Conservation (phyloP, 1,139 yeast genomes). For the Geotrichum macrosporum region DNA sequence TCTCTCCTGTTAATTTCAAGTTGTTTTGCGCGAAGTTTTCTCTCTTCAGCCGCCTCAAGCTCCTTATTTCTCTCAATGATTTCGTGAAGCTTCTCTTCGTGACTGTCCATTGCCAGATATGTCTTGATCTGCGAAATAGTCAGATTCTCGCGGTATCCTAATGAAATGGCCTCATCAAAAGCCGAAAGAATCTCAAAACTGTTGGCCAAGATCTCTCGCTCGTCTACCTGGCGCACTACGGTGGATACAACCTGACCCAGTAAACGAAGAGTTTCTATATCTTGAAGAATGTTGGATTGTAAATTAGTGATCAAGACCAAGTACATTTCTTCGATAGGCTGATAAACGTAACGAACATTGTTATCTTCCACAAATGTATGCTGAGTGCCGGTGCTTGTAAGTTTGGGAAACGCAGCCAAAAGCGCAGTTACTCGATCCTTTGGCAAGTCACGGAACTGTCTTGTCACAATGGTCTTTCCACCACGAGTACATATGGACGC, state of each 20-base stretch:
- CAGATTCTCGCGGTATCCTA: conserved; percentile 88
- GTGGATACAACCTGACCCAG: conserved; percentile 82
- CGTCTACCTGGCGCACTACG: conserved; percentile 68
- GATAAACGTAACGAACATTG: conserved; percentile 87
- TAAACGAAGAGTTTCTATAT: conserved; percentile 84
- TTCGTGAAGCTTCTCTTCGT: conserved; percentile 97
- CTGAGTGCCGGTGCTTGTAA: conserved; percentile 69
- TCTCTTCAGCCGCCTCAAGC: conserved; percentile 93
- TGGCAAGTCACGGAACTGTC: conserved; percentile 84
- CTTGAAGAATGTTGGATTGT: conserved; percentile 89
- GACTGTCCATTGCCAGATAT: conserved; percentile 94
- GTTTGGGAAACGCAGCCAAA: conserved; percentile 77
- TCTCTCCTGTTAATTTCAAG: conserved; percentile 47
- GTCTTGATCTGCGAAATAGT: conserved; percentile 79
- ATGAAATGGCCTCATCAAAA: conserved; percentile 85
- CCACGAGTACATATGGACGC: conserved; percentile 94
- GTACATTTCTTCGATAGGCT: conserved; percentile 91
- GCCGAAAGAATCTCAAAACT: conserved; percentile 89
- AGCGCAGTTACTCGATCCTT: conserved; percentile 83
- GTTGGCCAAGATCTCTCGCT: conserved; percentile 73
- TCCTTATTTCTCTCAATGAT: conserved; percentile 96
- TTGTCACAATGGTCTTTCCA: conserved; percentile 87
- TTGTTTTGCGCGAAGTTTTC: conserved; percentile 93
- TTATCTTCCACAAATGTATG: conserved; percentile 95
- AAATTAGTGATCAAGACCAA: conserved; percentile 88